A percentile compares a stretch with the other conserved stretches of the same genome.
Conservation (phyloP, 2,329 filamentous ascomycete species). For the Aspergillus ibericus region DNA sequence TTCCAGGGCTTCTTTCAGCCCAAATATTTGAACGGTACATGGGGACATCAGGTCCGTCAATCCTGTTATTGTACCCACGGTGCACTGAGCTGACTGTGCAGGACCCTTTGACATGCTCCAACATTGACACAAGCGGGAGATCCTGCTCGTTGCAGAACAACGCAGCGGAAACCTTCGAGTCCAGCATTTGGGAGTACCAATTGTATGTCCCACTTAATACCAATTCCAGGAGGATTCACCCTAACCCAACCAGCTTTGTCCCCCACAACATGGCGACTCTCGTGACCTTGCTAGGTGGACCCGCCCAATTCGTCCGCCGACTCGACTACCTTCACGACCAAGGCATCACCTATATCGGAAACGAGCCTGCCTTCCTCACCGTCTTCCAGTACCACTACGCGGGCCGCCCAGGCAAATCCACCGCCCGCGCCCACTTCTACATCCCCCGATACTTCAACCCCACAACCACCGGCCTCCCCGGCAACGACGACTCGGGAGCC, state of each 20-base stretch:
- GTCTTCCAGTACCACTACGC: conserved; percentile 71
- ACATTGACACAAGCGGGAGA: conserved; percentile 49
- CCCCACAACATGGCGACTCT: conserved; percentile 55
- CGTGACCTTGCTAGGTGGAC: conserved; percentile 60
- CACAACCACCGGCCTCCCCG: conserved; percentile 59
- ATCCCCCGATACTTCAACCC: conserved; percentile 63
- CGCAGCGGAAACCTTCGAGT: conserved; percentile 35
- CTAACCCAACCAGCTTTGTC: conserved; percentile 55
- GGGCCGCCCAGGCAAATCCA: conserved; percentile 56
- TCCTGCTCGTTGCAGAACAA: conserved; percentile 36
- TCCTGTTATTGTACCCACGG: too few relatives aligned
- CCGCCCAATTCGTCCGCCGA: conserved; percentile 55
- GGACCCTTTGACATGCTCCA: conserved; percentile 57
- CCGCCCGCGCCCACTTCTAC: conserved; percentile 60
- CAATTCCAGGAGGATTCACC: conserved; percentile 48
- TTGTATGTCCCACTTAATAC: conserved; percentile 51
- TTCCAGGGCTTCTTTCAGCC: conserved; percentile 74
- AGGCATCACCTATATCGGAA: conserved; percentile 65
- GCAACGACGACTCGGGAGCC: conserved; percentile 68
- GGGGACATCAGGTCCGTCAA: conserved; percentile 58
- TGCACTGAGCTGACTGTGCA: conserved; percentile 38
- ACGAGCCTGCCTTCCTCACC: conserved; percentile 63
- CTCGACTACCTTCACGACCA: conserved; percentile 65
- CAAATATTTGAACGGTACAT: conserved; percentile 66
- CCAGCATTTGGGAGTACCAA: conserved; percentile 40